A percentile compares a stretch with the other conserved stretches of the same genome.
These are phyloP conservation scores for Pleurotus tuber-regium DNA, from an alignment of 768 basidiomycete genomes.

Conservation along the genomic window DNA sequence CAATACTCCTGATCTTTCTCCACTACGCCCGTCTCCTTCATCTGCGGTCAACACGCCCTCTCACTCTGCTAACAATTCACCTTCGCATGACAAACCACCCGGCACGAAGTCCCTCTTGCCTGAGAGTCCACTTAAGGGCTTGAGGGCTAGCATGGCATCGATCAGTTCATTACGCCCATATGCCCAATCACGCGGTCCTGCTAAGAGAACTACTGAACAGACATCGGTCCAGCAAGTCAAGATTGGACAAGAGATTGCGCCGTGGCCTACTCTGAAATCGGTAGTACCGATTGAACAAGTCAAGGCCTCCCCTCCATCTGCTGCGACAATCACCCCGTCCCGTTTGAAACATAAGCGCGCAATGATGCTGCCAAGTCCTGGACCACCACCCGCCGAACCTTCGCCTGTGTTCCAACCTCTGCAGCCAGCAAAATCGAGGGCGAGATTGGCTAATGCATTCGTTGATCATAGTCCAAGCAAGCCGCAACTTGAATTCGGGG, in stretches of 20 bases:
- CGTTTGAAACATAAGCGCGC: slow-evolving; percentile 44
- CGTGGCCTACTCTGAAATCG: slow-evolving; percentile 19
- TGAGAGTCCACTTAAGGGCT: slow-evolving; percentile 36
- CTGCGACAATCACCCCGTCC: slow-evolving; percentile 19
- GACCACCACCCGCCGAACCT: slow-evolving; percentile 40
- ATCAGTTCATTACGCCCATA: slow-evolving; percentile 43
- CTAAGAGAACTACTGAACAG: slow-evolving; percentile 8
- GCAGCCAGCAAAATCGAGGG: slow-evolving; percentile 40
- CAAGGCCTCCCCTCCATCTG: slow-evolving; percentile 10
- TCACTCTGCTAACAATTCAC: slow-evolving; percentile 18
- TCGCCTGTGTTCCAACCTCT: slow-evolving; percentile 59
- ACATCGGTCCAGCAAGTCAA: slow-evolving; percentile 5
- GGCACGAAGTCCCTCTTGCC: slow-evolving; percentile 19
- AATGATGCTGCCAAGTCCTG: slow-evolving; percentile 56
- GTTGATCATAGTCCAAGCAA: slow-evolving; percentile 23
- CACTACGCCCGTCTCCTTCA: slow-evolving; percentile 35
- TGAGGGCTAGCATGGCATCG: slow-evolving; percentile 37
- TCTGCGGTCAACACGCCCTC: slow-evolving; percentile 11
- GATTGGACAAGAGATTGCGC: slow-evolving; percentile 19
- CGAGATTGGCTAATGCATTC: slow-evolving; percentile 1
- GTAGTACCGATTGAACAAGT: slow-evolving; percentile 21
- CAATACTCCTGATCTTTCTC: slow-evolving; percentile 45
- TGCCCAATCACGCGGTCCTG: slow-evolving; percentile 21
- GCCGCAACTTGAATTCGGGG: slow-evolving; percentile 14
- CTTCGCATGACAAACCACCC: slow-evolving; percentile 32